A percentile compares a stretch with the other conserved stretches of the same genome.
These are phyloP conservation scores for Stentor coeruleus DNA, from an alignment of 73 alveolate genomes.

Conservation along the genomic window DNA sequence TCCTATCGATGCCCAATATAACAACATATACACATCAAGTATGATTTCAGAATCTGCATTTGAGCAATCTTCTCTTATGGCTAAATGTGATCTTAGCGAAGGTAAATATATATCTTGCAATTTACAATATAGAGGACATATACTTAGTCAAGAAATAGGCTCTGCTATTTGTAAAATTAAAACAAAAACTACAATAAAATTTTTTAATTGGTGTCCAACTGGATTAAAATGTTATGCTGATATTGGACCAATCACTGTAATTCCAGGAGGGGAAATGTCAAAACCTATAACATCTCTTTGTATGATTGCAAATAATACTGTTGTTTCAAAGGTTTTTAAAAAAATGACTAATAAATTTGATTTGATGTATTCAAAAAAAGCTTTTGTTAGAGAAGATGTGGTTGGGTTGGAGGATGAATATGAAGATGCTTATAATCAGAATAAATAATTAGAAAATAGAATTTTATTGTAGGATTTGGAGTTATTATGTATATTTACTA, in stretches of 20 bases:
- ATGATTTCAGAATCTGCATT: constrained; percentile 49
- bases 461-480: no score
- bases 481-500: no score
- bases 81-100: constrained; percentile 19
- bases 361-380: constrained; percentile 90
- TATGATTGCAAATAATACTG: constrained; percentile 76
- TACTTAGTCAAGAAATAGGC: constrained; percentile 3
- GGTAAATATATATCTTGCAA: constrained; percentile 17
- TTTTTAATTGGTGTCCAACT: constrained; percentile 96
- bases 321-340: constrained; percentile 83
- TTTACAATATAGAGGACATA: constrained; percentile 29
- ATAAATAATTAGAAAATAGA: no score
- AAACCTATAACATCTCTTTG: constrained; percentile 83
- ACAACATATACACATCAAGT: no score
- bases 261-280: constrained; percentile 97
- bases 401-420: no score
- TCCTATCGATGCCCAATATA: no score
- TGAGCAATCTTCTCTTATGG: constrained; percentile 26
- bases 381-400: no score
- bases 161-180: neutral
- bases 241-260: constrained; percentile 94
- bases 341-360: constrained; percentile 95
- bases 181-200: constrained; percentile 47
- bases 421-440: no score
- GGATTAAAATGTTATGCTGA: constrained; percentile 92